Conservation (phyloP, 2,329 filamentous ascomycete genomes). For the Trichoderma cornu-damae region DNA sequence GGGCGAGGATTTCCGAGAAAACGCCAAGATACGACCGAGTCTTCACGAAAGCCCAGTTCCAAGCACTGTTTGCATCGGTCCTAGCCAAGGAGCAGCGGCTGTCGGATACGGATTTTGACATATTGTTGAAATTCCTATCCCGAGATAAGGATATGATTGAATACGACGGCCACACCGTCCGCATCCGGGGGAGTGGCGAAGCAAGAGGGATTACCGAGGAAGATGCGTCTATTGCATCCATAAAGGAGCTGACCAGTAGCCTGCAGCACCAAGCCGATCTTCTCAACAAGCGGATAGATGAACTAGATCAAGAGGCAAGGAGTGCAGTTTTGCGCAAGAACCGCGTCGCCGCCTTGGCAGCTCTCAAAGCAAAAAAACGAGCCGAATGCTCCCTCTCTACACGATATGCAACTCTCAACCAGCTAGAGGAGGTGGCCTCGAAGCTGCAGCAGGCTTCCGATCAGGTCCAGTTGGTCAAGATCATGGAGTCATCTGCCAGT, state of each 20-base stretch:
- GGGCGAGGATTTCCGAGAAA: slow-evolving; percentile 39
- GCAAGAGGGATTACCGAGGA: slow-evolving; percentile 60
- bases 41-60: slow-evolving; percentile 62
- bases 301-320: slow-evolving; percentile 60
- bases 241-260: slow-evolving; percentile 72
- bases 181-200: slow-evolving; percentile 58
- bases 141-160: slow-evolving; percentile 58
- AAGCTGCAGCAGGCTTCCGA: slow-evolving; percentile 81
- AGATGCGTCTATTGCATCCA: slow-evolving; percentile 74
- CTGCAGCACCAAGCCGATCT: slow-evolving; percentile 67
- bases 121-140: slow-evolving; percentile 64
- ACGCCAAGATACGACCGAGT: slow-evolving; percentile 58
- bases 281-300: slow-evolving; percentile 61
- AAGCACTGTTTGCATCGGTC: slow-evolving; percentile 49
- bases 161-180: slow-evolving; percentile 65
- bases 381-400: slow-evolving; percentile 68
- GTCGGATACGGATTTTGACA: slow-evolving; percentile 60
- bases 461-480: slow-evolving; percentile 74
- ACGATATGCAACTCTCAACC: slow-evolving; percentile 66
- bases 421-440: slow-evolving; percentile 77
- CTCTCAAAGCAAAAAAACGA: slow-evolving; percentile 76
- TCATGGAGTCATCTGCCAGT: slow-evolving; percentile 72
- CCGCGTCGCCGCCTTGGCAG: slow-evolving; percentile 66
- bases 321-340: slow-evolving; percentile 69
- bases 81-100: slow-evolving; percentile 47